phyloP scores from a whole-genome alignment of 2,329 filamentous ascomycete genomes.

The Xylariomycetidae sp. region DNA sequence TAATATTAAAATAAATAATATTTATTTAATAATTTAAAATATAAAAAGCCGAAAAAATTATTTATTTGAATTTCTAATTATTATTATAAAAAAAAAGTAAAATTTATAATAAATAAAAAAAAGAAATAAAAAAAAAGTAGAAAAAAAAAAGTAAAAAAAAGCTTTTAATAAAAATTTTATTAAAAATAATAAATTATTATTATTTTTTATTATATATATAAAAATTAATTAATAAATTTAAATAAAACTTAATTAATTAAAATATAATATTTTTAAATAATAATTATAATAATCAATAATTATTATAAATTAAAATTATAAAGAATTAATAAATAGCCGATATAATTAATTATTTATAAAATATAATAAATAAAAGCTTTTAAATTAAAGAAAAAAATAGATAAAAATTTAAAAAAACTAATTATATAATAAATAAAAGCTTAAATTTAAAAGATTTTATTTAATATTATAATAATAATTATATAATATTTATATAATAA shows the following conservation, averaged over 20 bases:
- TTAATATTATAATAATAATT: background rate
- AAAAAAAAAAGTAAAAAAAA: background rate
- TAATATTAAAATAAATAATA: background rate
- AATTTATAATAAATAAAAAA: background rate
- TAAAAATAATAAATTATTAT: background rate
- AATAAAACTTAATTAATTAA: background rate
- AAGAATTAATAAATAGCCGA: no score
- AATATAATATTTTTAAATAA: background rate
- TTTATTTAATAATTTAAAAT: background rate
- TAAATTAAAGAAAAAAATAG: no score
- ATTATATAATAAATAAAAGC: no score
- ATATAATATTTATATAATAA: conserved; percentile 2
- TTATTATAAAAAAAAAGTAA: background rate
- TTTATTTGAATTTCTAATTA: background rate
- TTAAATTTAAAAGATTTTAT: conserved; percentile 2
- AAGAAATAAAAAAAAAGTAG: background rate
- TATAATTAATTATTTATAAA: no score
- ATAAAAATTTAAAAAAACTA: no score
- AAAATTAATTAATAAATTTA: no score
- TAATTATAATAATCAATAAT: background rate
- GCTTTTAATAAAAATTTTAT: background rate
- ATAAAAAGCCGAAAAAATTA: background rate
- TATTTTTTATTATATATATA: no score
- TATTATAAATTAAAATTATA: no score
- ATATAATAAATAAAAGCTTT: no score